Conservation (phyloP, 371 early-diverging fungal species). For the Coemansia sp. region DNA sequence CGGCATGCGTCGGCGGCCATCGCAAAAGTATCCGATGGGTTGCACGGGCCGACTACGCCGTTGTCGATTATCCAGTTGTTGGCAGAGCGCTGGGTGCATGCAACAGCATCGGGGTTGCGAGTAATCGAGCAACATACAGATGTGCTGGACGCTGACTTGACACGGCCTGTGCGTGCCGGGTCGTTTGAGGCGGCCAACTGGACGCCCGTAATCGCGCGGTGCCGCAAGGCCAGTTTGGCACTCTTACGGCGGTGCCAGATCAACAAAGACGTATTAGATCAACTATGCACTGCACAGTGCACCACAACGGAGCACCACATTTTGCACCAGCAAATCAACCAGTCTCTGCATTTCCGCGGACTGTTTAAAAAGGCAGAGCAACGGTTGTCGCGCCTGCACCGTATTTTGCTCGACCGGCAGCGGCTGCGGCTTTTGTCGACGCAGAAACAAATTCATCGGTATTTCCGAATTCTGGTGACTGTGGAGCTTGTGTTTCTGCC, state of each 20-base stretch:
- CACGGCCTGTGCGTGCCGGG: conserved; percentile 17
- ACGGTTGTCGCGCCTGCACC: conserved; percentile 41
- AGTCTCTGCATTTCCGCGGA: conserved; percentile 3
- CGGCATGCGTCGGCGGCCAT: conserved; percentile 7
- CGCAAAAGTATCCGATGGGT: neutral
- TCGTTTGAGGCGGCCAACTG: conserved; percentile 37
- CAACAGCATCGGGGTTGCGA: conserved; percentile 7
- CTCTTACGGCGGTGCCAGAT: conserved; percentile 43
- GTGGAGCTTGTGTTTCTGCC: conserved; percentile 43
- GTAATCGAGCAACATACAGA: conserved; percentile 27
- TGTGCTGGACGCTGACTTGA: conserved; percentile 32
- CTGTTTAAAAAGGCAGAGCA: conserved; percentile 37
- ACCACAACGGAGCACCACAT: neutral
- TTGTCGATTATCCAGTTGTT: conserved; percentile 18
- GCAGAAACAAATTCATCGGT: conserved; percentile 33
- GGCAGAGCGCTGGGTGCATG: conserved; percentile 27
- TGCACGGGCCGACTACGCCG: conserved; percentile 4
- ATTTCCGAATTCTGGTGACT: conserved; percentile 39
- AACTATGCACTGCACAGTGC: conserved; percentile 26
- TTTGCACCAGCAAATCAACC: conserved; percentile 9
- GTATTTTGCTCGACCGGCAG: conserved; percentile 44
- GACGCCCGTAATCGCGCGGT: conserved; percentile 44
- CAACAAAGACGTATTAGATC: conserved; percentile 24
- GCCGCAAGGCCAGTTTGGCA: conserved; percentile 43
- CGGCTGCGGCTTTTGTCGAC: conserved; percentile 30